Evolutionary conservation across 2,329 filamentous ascomycete genomes (phyloP).

Genomic region (Pyrenophora teres): DNA sequence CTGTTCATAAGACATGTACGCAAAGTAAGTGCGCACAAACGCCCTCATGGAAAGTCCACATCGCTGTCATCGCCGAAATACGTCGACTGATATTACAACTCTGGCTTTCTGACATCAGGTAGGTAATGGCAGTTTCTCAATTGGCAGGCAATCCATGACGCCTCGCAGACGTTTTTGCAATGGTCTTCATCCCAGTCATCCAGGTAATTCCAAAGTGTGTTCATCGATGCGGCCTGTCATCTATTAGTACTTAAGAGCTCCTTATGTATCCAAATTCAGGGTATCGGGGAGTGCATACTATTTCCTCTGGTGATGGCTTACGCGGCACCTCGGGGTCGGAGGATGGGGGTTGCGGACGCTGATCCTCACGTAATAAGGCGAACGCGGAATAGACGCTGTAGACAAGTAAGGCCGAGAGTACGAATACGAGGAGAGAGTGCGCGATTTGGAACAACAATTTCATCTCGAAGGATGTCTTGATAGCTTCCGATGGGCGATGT

Average conservation of each 20-base stretch:
- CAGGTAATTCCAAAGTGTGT: conserved; percentile 21
- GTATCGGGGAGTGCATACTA: neutral
- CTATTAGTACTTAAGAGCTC: neutral
- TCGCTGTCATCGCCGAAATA: too few relatives aligned
- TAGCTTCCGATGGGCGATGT: neutral
- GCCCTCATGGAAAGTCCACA: too few relatives aligned
- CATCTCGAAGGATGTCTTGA: neutral
- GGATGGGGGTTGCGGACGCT: neutral
- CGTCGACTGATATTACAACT: conserved; percentile 3
- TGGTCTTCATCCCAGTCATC: conserved; percentile 21
- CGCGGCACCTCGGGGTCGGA: neutral
- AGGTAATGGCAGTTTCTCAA: conserved; percentile 16
- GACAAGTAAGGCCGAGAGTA: conserved; percentile 4
- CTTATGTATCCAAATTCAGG: too few relatives aligned
- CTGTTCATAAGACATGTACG: too few relatives aligned
- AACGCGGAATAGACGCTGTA: conserved; percentile 15
- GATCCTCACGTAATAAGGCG: conserved; percentile 2
- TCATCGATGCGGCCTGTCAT: conserved; percentile 20
- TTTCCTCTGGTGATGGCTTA: neutral
- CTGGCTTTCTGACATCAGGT: conserved; percentile 17
- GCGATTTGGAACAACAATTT: conserved; percentile 7
- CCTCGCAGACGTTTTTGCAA: conserved; percentile 21
- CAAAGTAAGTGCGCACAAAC: too few relatives aligned
- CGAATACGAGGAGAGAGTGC: conserved; percentile 5
- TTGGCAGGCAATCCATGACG: conserved; percentile 21